Conservation (phyloP, 805 yeast species). For the Priceomyces haplophilus region DNA sequence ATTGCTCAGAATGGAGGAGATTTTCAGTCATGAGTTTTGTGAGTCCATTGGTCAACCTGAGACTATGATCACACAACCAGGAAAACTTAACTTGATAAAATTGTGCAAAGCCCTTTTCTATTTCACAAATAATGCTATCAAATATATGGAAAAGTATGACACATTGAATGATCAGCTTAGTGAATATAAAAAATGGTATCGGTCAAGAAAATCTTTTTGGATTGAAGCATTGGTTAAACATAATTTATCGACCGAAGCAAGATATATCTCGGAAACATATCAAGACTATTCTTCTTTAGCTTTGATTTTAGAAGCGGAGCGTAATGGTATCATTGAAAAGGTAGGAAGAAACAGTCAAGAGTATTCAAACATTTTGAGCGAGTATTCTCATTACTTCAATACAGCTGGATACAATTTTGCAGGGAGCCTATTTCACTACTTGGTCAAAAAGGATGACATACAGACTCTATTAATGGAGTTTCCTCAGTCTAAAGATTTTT, state of each 20-base stretch:
- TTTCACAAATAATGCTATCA: slow-evolving; percentile 33
- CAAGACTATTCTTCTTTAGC: slow-evolving; percentile 65
- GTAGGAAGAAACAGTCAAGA: slow-evolving; percentile 16
- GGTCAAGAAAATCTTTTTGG: slow-evolving; percentile 47
- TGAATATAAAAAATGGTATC: slow-evolving; percentile 35
- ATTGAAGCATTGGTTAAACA: slow-evolving; percentile 51
- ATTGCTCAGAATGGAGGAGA: slow-evolving; percentile 37
- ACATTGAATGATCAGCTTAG: slow-evolving; percentile 21
- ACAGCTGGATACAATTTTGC: slow-evolving; percentile 72
- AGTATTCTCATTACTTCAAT: slow-evolving; percentile 51
- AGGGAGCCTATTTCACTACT: slow-evolving; percentile 54
- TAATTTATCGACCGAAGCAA: slow-evolving; percentile 51
- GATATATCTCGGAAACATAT: slow-evolving; percentile 62
- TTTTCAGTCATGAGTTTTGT: slow-evolving; percentile 30
- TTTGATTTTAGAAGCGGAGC: slow-evolving; percentile 39
- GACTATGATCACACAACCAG: slow-evolving; percentile 12
- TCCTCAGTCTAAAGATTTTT: slow-evolving; percentile 46
- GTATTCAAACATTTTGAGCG: slow-evolving; percentile 12
- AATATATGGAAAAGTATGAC: slow-evolving; percentile 27
- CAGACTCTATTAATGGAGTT: slow-evolving; percentile 56
- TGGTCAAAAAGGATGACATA: slow-evolving; percentile 50
- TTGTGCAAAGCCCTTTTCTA: slow-evolving; percentile 33
- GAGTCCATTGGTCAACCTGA: slow-evolving; percentile 8
- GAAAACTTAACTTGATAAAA: slow-evolving; percentile 20
- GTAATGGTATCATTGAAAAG: slow-evolving; percentile 18